phyloP scores from a whole-genome alignment of 495 filamentous ascomycete genomes.

The Penicillium nucicola region DNA sequence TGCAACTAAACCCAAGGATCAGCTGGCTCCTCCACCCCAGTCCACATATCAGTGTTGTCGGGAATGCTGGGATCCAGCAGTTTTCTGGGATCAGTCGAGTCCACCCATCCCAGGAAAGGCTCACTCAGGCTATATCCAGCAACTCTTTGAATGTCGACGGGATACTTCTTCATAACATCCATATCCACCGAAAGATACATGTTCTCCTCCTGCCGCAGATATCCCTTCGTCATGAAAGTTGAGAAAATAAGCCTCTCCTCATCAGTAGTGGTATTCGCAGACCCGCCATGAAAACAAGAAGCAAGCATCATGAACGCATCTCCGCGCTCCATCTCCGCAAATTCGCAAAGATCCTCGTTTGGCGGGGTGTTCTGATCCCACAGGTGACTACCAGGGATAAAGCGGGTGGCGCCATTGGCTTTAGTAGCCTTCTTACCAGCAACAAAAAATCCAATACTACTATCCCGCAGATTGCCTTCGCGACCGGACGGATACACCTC shows the following conservation, averaged over 20 bases:
- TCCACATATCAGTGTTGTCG: too few species aligned
- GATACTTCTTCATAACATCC: conserved; percentile 9
- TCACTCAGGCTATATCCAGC: conserved; percentile 16
- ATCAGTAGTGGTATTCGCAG: conserved; percentile 27
- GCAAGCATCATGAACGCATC: conserved; percentile 38
- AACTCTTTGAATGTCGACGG: conserved; percentile 10
- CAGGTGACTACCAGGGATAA: conserved; percentile 42
- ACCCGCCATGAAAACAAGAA: conserved; percentile 34
- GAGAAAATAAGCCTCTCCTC: conserved; percentile 21
- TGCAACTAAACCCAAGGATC: too few species aligned
- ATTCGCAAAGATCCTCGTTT: conserved; percentile 16
- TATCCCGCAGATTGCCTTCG: background rate
- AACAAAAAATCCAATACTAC: conserved; percentile 28
- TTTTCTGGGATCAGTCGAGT: conserved; percentile 11
- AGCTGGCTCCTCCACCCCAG: too few species aligned
- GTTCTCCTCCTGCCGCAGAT: conserved; percentile 28
- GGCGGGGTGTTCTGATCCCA: conserved; percentile 26
- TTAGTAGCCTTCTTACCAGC: conserved; percentile 29
- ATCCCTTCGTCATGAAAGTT: conserved; percentile 33
- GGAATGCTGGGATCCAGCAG: too few species aligned
- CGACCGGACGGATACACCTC: background rate
- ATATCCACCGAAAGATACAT: conserved; percentile 14
- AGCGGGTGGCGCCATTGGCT: conserved; percentile 41
- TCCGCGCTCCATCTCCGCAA: conserved; percentile 32
- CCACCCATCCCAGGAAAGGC: conserved; percentile 12